Evolutionary conservation across 75 land plant genomes (phyloP).

Genomic region (Isoetes taiwanensis): DNA sequence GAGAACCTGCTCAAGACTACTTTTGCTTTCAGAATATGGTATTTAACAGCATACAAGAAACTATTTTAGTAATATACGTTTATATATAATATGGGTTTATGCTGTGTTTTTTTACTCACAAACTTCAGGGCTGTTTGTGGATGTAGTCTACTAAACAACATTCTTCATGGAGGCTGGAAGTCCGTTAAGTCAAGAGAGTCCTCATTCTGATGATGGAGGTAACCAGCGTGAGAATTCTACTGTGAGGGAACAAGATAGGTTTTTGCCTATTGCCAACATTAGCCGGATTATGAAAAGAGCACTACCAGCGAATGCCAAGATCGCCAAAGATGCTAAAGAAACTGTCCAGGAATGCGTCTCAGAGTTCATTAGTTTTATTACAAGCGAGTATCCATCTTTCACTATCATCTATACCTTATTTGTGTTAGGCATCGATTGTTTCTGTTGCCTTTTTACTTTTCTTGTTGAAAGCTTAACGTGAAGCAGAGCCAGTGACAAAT

Average conservation of each 20-base stretch:
- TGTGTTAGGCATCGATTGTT: too few relatives aligned
- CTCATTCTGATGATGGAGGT: slow-evolving; percentile 31
- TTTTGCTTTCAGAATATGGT: too few relatives aligned
- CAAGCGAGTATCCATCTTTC: slow-evolving; percentile 45
- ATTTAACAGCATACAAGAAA: too few relatives aligned
- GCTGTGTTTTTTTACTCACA: too few relatives aligned
- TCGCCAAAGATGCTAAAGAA: slow-evolving; percentile 71
- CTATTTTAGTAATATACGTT: too few relatives aligned
- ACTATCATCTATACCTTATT: too few relatives aligned
- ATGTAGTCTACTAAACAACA: too few relatives aligned
- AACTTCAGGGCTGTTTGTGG: too few relatives aligned
- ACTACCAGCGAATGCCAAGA: slow-evolving; percentile 61
- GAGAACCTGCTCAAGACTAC: too few relatives aligned
- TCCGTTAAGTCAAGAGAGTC: slow-evolving; percentile 19
- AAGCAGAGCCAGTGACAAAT: slow-evolving; percentile 40
- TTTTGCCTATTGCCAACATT: slow-evolving; percentile 65
- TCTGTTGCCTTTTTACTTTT: too few relatives aligned
- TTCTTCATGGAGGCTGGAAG: slow-evolving; percentile 22
- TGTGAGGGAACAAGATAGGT: slow-evolving; percentile 60
- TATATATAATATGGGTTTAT: too few relatives aligned
- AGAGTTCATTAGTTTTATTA: slow-evolving; percentile 75
- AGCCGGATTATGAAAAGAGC: slow-evolving; percentile 68
- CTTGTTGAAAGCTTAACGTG: too few relatives aligned
- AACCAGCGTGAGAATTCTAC: slow-evolving; percentile 37
- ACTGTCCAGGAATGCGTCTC: slow-evolving; percentile 76